A percentile compares a stretch with the other conserved stretches of the same genome.
Evolutionary conservation across 768 basidiomycete genomes (phyloP).

Genomic region (Pluteus cervinus): DNA sequence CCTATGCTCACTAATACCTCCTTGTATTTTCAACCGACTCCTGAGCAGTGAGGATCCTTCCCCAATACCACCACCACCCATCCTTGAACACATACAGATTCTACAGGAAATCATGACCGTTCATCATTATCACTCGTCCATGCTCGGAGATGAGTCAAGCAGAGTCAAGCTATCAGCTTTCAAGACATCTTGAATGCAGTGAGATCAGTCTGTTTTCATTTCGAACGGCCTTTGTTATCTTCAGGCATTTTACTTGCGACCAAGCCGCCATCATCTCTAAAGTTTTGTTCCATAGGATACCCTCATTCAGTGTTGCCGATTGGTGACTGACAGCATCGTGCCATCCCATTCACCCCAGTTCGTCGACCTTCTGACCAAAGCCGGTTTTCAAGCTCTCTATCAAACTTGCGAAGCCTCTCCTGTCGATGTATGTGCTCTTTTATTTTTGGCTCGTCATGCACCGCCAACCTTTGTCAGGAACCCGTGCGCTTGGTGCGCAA

Average conservation of each 20-base stretch:
- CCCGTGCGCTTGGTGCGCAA: conserved; percentile 68
- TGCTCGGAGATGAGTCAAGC: conserved; percentile 57
- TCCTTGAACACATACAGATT: conserved; percentile 78
- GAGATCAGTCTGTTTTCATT: conserved; percentile 81
- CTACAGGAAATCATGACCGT: conserved; percentile 85
- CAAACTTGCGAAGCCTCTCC: conserved; percentile 32
- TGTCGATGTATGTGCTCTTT: conserved; percentile 35
- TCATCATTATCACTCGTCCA: conserved; percentile 80
- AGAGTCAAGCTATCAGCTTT: conserved; percentile 40
- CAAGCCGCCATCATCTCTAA: not conserved
- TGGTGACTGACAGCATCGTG: conserved; percentile 2
- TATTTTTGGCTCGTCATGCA: no score
- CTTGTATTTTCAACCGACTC: not conserved
- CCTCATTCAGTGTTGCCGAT: conserved; percentile 26
- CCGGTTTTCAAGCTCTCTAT: conserved; percentile 45
- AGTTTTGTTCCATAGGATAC: conserved; percentile 46
- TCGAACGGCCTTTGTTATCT: conserved; percentile 83
- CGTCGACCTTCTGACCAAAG: conserved; percentile 42
- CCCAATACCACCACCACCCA: conserved; percentile 63
- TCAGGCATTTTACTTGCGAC: conserved; percentile 41
- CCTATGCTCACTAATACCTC: conserved; percentile 26
- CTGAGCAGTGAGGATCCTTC: conserved; percentile 58
- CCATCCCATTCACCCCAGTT: no score
- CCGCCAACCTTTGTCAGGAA: conserved; percentile 34
- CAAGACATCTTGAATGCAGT: conserved; percentile 70